Evolutionary conservation across 2,329 filamentous ascomycete species (phyloP).

Genomic region (Penicillium nordicum): DNA sequence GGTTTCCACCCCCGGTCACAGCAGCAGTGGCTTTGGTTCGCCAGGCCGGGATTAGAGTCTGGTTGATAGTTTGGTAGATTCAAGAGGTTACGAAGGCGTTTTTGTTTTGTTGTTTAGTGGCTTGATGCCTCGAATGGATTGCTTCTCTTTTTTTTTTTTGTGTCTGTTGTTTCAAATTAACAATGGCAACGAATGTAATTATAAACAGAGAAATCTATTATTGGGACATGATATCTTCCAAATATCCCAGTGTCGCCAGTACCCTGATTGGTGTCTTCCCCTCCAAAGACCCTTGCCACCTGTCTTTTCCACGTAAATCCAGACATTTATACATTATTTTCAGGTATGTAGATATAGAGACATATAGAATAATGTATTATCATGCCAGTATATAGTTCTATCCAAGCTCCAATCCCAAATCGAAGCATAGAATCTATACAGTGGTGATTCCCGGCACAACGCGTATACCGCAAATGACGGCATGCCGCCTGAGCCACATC

Average conservation of each 20-base stretch:
- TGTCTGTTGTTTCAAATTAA: neutral
- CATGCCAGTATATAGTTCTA: neutral
- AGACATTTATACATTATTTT: neutral
- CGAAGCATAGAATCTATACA: neutral
- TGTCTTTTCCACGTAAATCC: neutral
- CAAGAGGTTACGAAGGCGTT: slow-evolving; percentile 14
- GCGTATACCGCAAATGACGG: slow-evolving; percentile 19
- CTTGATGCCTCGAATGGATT: neutral
- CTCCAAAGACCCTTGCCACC: neutral
- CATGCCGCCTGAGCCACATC: slow-evolving; percentile 24
- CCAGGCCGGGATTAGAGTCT: slow-evolving; percentile 22
- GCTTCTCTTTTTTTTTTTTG: slow-evolving; percentile 1
- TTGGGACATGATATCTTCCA: neutral
- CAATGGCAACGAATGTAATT: neutral
- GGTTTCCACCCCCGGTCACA: slow-evolving; percentile 32
- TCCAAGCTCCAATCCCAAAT: neutral
- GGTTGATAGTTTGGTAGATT: slow-evolving; percentile 1
- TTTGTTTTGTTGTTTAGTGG: slow-evolving; percentile 3
- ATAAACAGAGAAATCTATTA: neutral
- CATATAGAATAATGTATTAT: neutral
- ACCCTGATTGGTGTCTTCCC: neutral
- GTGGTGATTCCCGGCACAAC: neutral
- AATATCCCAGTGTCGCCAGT: neutral
- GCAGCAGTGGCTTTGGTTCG: slow-evolving; percentile 13
- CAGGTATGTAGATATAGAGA: neutral